Conservation (phyloP, 1,139 yeast genomes). For the Yamadazyma trypodendri region DNA sequence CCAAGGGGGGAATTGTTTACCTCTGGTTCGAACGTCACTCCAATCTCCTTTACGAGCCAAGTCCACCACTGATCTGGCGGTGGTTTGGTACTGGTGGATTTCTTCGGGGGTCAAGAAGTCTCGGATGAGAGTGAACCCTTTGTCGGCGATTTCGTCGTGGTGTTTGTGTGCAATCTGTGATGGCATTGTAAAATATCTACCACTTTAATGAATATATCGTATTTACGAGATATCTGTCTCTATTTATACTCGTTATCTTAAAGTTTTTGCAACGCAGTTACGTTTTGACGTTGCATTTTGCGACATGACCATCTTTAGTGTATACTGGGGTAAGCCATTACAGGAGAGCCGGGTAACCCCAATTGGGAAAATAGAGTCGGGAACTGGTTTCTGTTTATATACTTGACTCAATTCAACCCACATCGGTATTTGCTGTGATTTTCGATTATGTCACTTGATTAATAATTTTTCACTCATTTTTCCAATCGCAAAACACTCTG, state of each 20-base stretch:
- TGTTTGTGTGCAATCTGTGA: slow-evolving; percentile 15
- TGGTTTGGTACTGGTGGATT: slow-evolving; percentile 33
- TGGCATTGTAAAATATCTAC: slow-evolving; percentile 17
- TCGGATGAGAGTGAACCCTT: slow-evolving; percentile 47
- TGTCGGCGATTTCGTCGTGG: slow-evolving; percentile 38
- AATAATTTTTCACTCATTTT: slow-evolving; percentile 1
- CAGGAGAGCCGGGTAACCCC: no score
- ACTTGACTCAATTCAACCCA: no score
- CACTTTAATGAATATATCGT: no score
- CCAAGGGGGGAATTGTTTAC: slow-evolving; percentile 63
- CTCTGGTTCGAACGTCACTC: slow-evolving; percentile 53
- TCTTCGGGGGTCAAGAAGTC: slow-evolving; percentile 43
- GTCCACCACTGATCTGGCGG: slow-evolving; percentile 44
- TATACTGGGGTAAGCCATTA: no score
- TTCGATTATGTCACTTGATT: not conserved
- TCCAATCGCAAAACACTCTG: slow-evolving; percentile 1
- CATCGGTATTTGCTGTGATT: not conserved
- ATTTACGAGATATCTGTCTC: not conserved
- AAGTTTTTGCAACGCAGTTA: no score
- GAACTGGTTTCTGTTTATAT: no score
- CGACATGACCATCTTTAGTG: not conserved
- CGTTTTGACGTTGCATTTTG: slow-evolving; percentile 1
- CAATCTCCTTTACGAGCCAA: slow-evolving; percentile 51
- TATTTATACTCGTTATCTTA: no score
- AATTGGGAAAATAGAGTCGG: no score